These are phyloP conservation scores for Pichia sp. DNA, from an alignment of 1,139 yeast genomes.

Conservation along the genomic window DNA sequence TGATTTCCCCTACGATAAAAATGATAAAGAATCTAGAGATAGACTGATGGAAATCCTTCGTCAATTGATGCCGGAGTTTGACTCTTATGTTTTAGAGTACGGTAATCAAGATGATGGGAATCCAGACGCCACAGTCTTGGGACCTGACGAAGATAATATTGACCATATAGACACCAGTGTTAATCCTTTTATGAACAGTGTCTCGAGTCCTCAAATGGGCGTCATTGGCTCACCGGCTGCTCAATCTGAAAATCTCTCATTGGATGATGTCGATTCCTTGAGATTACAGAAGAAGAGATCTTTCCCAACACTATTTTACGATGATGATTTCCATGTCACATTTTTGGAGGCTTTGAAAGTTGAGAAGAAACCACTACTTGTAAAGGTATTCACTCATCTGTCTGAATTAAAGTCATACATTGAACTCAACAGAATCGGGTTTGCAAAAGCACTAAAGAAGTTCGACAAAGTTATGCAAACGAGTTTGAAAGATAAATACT, in stretches of 20 bases:
- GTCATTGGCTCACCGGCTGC: not conserved
- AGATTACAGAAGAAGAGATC: slow-evolving; percentile 27
- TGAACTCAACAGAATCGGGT: slow-evolving; percentile 81
- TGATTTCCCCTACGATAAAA: slow-evolving; percentile 19
- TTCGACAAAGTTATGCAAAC: slow-evolving; percentile 78
- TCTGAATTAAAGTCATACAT: slow-evolving; percentile 80
- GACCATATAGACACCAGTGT: not conserved
- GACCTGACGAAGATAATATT: slow-evolving; percentile 1
- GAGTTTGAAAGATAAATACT: slow-evolving; percentile 46
- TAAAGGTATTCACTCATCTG: slow-evolving; percentile 61
- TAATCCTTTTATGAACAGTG: not conserved
- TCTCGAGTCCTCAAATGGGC: no score
- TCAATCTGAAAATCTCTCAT: not conserved
- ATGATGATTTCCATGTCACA: slow-evolving; percentile 39
- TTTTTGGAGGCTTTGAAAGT: slow-evolving; percentile 47
- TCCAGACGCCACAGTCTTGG: not conserved
- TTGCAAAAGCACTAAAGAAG: slow-evolving; percentile 81
- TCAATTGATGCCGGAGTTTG: slow-evolving; percentile 11
- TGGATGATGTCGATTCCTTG: slow-evolving; percentile 19
- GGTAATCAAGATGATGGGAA: slow-evolving; percentile 4
- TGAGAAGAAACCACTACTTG: slow-evolving; percentile 61
- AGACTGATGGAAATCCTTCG: slow-evolving; percentile 14
- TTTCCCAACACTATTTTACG: slow-evolving; percentile 34
- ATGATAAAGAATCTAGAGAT: slow-evolving; percentile 14
- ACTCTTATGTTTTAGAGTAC: slow-evolving; percentile 1